Percentiles rank a stretch among this genome's conserved stretches.
These are phyloP conservation scores for Vigna unguiculata DNA, from an alignment of 306 rosid genomes.

Conservation along the genomic window DNA sequence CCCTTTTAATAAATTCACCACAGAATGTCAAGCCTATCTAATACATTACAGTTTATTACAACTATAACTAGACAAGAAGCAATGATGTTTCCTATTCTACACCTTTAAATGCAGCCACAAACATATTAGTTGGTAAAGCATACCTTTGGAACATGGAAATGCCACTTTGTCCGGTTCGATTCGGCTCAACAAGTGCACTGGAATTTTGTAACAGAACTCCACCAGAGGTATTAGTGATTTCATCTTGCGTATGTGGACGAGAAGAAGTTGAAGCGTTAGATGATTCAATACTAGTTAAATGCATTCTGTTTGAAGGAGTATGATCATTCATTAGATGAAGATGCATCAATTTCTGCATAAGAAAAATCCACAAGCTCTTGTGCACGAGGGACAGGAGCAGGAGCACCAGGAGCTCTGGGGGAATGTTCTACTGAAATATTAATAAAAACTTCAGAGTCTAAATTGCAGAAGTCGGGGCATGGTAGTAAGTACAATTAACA, in stretches of 20 bases:
- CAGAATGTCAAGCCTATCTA: no score
- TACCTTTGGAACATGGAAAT: conserved; percentile 91
- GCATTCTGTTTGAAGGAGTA: conserved; percentile 49
- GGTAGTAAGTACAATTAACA: conserved; percentile 11
- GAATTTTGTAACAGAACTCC: conserved; percentile 50
- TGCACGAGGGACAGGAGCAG: conserved; percentile 36
- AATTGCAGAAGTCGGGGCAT: neutral
- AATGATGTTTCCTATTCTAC: neutral
- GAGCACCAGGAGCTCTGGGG: conserved; percentile 45
- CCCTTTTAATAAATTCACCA: no score
- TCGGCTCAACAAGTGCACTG: conserved; percentile 52
- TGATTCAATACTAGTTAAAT: conserved; percentile 51
- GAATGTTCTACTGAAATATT: conserved; percentile 70
- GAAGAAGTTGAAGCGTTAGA: conserved; percentile 48
- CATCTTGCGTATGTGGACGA: conserved; percentile 44
- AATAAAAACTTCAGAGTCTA: conserved; percentile 23
- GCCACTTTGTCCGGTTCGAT: conserved; percentile 58
- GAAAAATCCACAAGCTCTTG: conserved; percentile 55
- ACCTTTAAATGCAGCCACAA: neutral
- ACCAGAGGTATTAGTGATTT: conserved; percentile 44
- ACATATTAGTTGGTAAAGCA: conserved; percentile 37
- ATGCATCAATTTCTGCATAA: conserved; percentile 49
- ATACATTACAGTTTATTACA: neutral
- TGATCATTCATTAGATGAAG: conserved; percentile 47
- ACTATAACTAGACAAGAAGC: neutral